phyloP scores from a whole-genome alignment of 2,329 filamentous ascomycete genomes.

The Paraphoma sp. region DNA sequence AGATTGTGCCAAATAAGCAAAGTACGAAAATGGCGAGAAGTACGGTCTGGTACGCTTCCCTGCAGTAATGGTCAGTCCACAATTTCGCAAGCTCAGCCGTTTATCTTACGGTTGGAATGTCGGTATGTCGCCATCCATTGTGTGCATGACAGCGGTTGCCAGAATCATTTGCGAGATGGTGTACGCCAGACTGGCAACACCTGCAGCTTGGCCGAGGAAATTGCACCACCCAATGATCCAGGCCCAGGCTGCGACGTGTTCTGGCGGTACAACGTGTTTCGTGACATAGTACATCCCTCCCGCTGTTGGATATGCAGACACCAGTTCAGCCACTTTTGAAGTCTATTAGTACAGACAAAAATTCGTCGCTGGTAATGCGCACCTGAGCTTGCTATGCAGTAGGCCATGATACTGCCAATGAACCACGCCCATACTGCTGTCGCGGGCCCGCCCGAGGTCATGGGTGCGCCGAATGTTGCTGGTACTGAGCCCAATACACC shows the following conservation, averaged over 20 bases:
- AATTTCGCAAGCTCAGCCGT: background rate
- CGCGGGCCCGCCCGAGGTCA: constrained; percentile 66
- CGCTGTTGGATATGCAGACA: constrained; percentile 71
- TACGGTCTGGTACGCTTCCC: constrained; percentile 65
- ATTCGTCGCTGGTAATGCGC: constrained; percentile 5
- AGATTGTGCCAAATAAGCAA: constrained; percentile 64
- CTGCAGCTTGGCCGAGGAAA: constrained; percentile 68
- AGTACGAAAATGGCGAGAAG: constrained; percentile 64
- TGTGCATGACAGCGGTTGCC: constrained; percentile 68
- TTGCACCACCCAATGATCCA: constrained; percentile 75
- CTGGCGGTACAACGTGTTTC: constrained; percentile 67
- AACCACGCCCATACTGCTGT: constrained; percentile 72
- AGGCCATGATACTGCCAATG: constrained; percentile 68
- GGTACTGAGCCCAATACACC: constrained; percentile 71
- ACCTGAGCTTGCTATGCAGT: constrained; percentile 68
- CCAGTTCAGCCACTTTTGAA: constrained; percentile 64
- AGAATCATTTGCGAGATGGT: constrained; percentile 70
- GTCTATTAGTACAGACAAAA: background rate
- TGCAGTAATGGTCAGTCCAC: constrained; percentile 33
- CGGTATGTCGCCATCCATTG: constrained; percentile 59
- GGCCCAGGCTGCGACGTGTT: constrained; percentile 67
- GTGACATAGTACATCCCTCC: constrained; percentile 74
- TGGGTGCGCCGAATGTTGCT: constrained; percentile 66
- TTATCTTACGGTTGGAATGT: constrained; percentile 63
- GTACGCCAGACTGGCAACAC: constrained; percentile 68